Percentiles rank a stretch among this genome's conserved stretches.
Evolutionary conservation across 2,329 filamentous ascomycete genomes (phyloP).

Genomic region (Aureobasidium sp.): DNA sequence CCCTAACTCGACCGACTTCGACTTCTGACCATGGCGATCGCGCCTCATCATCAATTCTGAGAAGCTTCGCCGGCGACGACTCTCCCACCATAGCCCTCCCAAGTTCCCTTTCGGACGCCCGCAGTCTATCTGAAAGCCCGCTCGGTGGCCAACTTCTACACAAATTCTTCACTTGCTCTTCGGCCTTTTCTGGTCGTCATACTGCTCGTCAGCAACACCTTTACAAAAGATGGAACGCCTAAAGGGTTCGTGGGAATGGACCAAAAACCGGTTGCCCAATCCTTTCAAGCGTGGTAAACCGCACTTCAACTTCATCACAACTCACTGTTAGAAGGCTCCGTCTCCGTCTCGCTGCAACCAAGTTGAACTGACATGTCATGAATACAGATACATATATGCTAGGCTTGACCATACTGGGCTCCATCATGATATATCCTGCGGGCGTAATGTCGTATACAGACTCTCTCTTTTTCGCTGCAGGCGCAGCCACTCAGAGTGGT

Average conservation of each 20-base stretch:
- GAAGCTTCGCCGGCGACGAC: slow-evolving; percentile 1
- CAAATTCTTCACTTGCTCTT: neutral
- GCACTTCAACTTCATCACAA: slow-evolving; percentile 73
- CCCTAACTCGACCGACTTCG: neutral
- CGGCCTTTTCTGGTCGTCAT: neutral
- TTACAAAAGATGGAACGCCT: slow-evolving; percentile 18
- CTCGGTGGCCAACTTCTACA: too few species aligned
- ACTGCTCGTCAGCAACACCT: slow-evolving; percentile 1
- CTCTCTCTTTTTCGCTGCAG: slow-evolving; percentile 79
- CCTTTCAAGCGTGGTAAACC: slow-evolving; percentile 37
- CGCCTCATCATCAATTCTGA: slow-evolving; percentile 1
- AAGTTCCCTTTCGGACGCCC: neutral
- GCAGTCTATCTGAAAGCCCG: neutral
- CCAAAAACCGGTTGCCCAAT: slow-evolving; percentile 18
- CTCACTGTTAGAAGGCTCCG: slow-evolving; percentile 57
- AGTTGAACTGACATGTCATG: neutral
- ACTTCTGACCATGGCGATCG: slow-evolving; percentile 10
- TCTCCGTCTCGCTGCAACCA: neutral
- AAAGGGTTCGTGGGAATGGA: slow-evolving; percentile 19
- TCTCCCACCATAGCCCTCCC: neutral
- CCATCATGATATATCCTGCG: slow-evolving; percentile 65
- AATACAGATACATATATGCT: slow-evolving; percentile 71
- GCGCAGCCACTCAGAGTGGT: slow-evolving; percentile 84
- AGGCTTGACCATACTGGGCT: slow-evolving; percentile 62
- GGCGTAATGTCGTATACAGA: slow-evolving; percentile 71